Evolutionary conservation across 1,139 yeast genomes (phyloP).

Genomic region (Casaregolazyma suthepensis): DNA sequence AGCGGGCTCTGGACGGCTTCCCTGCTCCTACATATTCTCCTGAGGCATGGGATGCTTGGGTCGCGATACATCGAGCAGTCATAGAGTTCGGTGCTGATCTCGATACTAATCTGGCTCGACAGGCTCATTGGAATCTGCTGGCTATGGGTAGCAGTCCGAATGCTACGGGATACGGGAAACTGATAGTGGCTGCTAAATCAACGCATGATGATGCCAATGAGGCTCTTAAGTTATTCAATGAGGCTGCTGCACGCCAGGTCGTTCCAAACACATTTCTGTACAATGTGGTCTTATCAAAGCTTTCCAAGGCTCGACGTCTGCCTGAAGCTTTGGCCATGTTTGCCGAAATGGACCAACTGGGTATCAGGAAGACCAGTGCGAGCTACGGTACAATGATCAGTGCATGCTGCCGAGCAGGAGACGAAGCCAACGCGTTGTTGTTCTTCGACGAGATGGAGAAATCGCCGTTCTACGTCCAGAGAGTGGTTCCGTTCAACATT

Average conservation of each 20-base stretch:
- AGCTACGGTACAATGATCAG: conserved; percentile 39
- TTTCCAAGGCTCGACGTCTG: conserved; percentile 34
- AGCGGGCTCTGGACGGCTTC: conserved; percentile 17
- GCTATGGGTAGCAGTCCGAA: conserved; percentile 33
- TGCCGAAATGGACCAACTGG: conserved; percentile 31
- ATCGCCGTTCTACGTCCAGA: conserved; percentile 28
- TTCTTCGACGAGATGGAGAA: conserved; percentile 35
- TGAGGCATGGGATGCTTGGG: conserved; percentile 28
- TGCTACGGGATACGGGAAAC: conserved; percentile 34
- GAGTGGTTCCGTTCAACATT: conserved; percentile 37
- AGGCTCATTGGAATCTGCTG: conserved; percentile 27
- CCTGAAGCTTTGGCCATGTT: conserved; percentile 30
- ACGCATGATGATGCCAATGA: conserved; percentile 32
- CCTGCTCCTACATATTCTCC: conserved; percentile 26
- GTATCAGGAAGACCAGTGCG: conserved; percentile 28
- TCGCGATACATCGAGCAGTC: conserved; percentile 23
- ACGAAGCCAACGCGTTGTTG: conserved; percentile 30
- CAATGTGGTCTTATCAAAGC: conserved; percentile 34
- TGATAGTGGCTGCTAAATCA: conserved; percentile 22
- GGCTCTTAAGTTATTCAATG: conserved; percentile 32
- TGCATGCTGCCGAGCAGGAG: conserved; percentile 36
- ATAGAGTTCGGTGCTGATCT: conserved; percentile 24
- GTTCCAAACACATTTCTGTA: conserved; percentile 33
- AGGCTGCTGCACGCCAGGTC: conserved; percentile 31
- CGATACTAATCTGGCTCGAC: conserved; percentile 23